Evolutionary conservation across 192 early-diverging fungal genomes (phyloP), one percentile per base, ranked within the genome.

Genomic region (Geranomyces michiganensis): DNA sequence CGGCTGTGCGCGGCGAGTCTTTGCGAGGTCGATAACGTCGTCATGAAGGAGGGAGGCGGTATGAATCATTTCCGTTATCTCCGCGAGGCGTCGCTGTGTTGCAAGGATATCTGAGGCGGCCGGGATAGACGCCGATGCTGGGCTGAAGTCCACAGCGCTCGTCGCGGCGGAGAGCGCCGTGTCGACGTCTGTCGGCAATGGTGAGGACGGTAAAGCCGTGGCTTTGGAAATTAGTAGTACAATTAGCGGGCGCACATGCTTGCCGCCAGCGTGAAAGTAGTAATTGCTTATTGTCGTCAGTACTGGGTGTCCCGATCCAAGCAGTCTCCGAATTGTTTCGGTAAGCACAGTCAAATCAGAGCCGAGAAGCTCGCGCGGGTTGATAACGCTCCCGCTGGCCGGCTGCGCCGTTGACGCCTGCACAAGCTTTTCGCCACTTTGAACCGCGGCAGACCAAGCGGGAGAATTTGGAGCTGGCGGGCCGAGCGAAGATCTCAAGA

Each of bases 51-150:
- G 79, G 3, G 94, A 94, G 14, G 96, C 92, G 4, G 94, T 99
- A 74, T 99, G 94, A 73, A 99, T 99, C 91, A 99, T 95, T 78
- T 99, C 96, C 0, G 92, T 92, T 62, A 99, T 97, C 78, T 99
- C 96, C 6, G 94, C 94, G 53, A 99, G 84, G 10, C 96, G 89
- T 17, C 93, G 85, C 60, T 99, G 96, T 29, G 93, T 89, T 10
- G 93, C 91, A 56, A 97, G 79, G 44, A 98, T 92, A 27, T 60
- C 2, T 53, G 19, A n/a, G 26, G 3, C 26, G 46, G 14, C 56
- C 6, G 26, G 41, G 43, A 29, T n/a, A n/a, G 21, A 27, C 6
- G 32, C 32, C 12, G 6, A 6, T 24, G 22, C 41, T 3, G 56
- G 15, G 19, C 10, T 32, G n/a, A 30, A 72, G 17, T 21, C n/a